Base-by-base conservation (phyloP, 108 stramenopile genomes). In the Fragilaria radians region DNA sequence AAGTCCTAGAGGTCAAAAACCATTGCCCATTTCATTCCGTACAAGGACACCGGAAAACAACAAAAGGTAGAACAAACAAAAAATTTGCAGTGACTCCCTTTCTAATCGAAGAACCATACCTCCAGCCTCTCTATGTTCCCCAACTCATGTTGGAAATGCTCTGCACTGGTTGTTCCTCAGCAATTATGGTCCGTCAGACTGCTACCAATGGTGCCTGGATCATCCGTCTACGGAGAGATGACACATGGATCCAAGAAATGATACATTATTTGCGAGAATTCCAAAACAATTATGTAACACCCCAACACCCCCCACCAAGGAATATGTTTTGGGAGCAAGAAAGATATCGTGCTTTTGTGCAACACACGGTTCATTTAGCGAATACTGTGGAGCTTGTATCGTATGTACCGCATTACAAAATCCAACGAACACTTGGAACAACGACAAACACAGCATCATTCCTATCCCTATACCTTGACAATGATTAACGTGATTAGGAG, bases 101-200 rank as follows among this genome's bases (percentile, higher is more conserved):
- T 42, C 53, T 61, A 3, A 57, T 62, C n/a, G 22, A 59, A 19
- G 36, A 69, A 47, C 31, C 67, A 1, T 25, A 30, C 18, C 54
- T 91, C 19, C 77, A 76, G 7, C 62, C 86, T 0, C 68, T 74
- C 1, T 88, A 92, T 45, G 55, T 92, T n/a, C 83, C 91, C 0
- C 91, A 92, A 59, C 65, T 92, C 2, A 83, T 85, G 85, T 79
- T 92, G 87, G 91, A 92, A 59, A 92, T 92, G 77, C 52, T 85
- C 0, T 92, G 86, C 60, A 45, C 68, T 24, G 51, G 68, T 0
- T 92, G 91, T 54, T 46, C 47, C 42, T 92, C 91, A 11, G 83
- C 83, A 32, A 58, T 92, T 25, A 87, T 92, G 85, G 83, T 92
- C 2, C 69, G 91, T 18, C 91, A 87, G 60, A 85, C 87, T 1